Evolutionary conservation across 73 alveolate genomes (phyloP).

Genomic region (Paramecium biaurelia): DNA sequence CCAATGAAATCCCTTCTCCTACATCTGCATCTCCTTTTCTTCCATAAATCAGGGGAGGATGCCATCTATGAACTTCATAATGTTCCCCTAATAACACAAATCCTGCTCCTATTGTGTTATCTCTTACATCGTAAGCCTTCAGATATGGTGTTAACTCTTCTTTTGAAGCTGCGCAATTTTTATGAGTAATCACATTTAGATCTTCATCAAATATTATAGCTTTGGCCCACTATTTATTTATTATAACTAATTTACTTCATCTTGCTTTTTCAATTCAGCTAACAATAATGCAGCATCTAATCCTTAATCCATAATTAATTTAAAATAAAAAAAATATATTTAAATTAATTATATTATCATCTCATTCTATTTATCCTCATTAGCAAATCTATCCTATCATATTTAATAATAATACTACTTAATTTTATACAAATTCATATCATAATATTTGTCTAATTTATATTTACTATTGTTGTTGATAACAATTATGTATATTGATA

Average conservation of each 20-base stretch:
- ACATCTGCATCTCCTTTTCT: slow-evolving; percentile 98
- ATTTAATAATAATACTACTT: no score
- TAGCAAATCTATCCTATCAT: no score
- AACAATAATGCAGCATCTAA: slow-evolving; percentile 31
- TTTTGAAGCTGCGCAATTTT: slow-evolving; percentile 51
- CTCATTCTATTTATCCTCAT: neutral
- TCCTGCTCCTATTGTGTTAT: slow-evolving; percentile 70
- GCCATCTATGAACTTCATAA: slow-evolving; percentile 97
- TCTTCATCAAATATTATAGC: slow-evolving; percentile 68
- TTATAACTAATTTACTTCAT: neutral
- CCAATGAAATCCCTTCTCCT: slow-evolving; percentile 95
- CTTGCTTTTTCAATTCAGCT: slow-evolving; percentile 30
- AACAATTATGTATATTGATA: no score
- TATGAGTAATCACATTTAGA: slow-evolving; percentile 55
- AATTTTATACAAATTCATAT: no score
- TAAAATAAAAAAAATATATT: neutral
- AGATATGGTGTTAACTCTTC: slow-evolving; percentile 61
- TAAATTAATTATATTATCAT: neutral
- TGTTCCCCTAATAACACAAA: slow-evolving; percentile 71
- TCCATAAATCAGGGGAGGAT: slow-evolving; percentile 97
- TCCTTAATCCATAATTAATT: slow-evolving; percentile 27
- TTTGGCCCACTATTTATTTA: slow-evolving; percentile 63
- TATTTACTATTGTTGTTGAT: neutral
- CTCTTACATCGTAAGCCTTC: slow-evolving; percentile 65
- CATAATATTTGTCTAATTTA: no score